phyloP scores from a whole-genome alignment of 331 rosid genomes.

The Cucumis variabilis region DNA sequence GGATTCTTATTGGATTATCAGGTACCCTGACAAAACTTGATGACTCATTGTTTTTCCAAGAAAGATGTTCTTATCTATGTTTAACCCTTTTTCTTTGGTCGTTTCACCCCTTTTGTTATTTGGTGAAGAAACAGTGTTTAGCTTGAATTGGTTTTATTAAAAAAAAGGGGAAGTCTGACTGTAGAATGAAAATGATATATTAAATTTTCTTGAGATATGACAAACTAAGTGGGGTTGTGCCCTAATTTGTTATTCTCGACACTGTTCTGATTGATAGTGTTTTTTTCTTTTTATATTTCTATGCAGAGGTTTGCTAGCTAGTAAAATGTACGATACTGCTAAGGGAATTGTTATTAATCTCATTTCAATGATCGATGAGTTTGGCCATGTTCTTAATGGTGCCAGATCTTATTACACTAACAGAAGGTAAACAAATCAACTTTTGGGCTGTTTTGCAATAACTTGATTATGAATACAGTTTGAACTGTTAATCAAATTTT shows the following conservation, averaged over 20 bases:
- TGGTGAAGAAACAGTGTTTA: neutral
- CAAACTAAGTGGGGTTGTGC: neutral
- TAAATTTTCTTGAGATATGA: neutral
- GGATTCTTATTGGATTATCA: constrained; percentile 91
- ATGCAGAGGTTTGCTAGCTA: constrained; percentile 82
- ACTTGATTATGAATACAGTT: neutral
- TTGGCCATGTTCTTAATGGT: constrained; percentile 88
- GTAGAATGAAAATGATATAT: neutral
- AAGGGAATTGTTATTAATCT: constrained; percentile 70
- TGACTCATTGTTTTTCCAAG: neutral
- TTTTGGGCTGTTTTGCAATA: constrained; percentile 6
- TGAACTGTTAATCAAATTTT: neutral
- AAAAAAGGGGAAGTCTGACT: neutral
- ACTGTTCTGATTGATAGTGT: neutral
- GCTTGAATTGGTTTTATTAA: neutral
- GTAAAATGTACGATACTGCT: constrained; percentile 90
- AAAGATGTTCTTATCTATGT: no score
- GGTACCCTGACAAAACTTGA: constrained; percentile 40
- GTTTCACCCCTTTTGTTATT: neutral
- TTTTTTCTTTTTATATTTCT: constrained; percentile 13
- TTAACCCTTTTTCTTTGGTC: neutral
- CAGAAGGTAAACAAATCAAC: constrained; percentile 60
- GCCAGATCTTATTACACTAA: constrained; percentile 88
- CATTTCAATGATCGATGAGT: constrained; percentile 64
- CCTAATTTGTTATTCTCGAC: neutral